phyloP scores from a whole-genome alignment of 768 basidiomycete genomes.

The Stropharia rugosoannulata region DNA sequence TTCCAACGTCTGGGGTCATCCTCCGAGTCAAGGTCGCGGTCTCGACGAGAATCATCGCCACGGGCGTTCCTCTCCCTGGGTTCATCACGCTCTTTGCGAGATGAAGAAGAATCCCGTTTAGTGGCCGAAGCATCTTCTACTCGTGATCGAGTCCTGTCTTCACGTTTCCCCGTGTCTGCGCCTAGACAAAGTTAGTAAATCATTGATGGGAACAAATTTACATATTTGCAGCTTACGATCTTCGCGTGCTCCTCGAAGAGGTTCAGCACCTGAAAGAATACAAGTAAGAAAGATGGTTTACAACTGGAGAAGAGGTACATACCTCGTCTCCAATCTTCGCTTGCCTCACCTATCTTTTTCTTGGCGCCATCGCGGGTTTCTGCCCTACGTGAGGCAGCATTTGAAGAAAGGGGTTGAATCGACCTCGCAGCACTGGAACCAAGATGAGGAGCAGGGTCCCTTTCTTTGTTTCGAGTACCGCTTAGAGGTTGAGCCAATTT shows the following conservation, averaged over 20 bases:
- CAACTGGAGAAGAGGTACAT: slow-evolving; percentile 23
- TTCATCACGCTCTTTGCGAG: slow-evolving; percentile 37
- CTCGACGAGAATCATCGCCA: slow-evolving; percentile 32
- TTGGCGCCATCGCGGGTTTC: slow-evolving; percentile 61
- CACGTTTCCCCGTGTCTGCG: slow-evolving; percentile 52
- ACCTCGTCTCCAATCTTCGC: slow-evolving; percentile 89
- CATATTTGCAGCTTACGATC: slow-evolving; percentile 47
- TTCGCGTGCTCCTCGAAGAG: slow-evolving; percentile 50
- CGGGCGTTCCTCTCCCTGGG: slow-evolving; percentile 36
- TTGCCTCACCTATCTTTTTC: slow-evolving; percentile 71
- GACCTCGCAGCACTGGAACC: slow-evolving; percentile 39
- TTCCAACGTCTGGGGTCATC: slow-evolving; percentile 79
- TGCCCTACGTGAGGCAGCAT: slow-evolving; percentile 46
- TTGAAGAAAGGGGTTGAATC: slow-evolving; percentile 31
- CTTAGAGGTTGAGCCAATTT: slow-evolving; percentile 58
- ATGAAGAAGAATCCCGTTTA: slow-evolving; percentile 55
- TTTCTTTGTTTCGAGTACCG: slow-evolving; percentile 59
- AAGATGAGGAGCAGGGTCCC: slow-evolving; percentile 66
- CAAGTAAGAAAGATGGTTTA: slow-evolving; percentile 10
- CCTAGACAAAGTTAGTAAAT: slow-evolving; percentile 31
- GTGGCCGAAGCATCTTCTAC: slow-evolving; percentile 61
- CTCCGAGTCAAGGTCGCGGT: slow-evolving; percentile 44
- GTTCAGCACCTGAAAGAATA: slow-evolving; percentile 41
- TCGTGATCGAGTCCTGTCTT: slow-evolving; percentile 62
- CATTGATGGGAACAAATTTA: neutral